Evolutionary conservation across 2,329 filamentous ascomycete species (phyloP).

Genomic region (Aspergillus terreus): DNA sequence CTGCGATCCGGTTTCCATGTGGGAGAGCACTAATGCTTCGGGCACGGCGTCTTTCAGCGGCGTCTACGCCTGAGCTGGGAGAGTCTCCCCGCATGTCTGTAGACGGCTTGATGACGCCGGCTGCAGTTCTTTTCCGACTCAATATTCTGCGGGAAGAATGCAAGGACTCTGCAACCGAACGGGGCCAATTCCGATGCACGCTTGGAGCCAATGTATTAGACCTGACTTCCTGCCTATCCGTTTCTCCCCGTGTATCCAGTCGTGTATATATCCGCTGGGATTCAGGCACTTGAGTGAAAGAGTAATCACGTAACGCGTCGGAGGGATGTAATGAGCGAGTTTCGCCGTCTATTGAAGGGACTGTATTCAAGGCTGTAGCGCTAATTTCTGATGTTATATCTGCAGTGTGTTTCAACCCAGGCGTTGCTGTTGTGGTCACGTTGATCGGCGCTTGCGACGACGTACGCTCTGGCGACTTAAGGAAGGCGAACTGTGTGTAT

Average conservation of each 20-base stretch:
- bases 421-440: not conserved
- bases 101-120: constrained; percentile 64
- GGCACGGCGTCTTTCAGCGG: constrained; percentile 52
- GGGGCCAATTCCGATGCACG: constrained; percentile 11
- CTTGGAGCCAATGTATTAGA: constrained; percentile 2
- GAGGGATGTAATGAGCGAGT: not conserved
- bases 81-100: constrained; percentile 5
- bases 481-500: not conserved
- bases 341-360: not conserved
- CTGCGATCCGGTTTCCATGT: constrained; percentile 68
- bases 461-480: no score
- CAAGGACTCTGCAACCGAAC: constrained; percentile 8
- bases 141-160: constrained; percentile 16
- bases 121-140: constrained; percentile 71
- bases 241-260: not conserved
- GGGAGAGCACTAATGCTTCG: constrained; percentile 69
- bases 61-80: constrained; percentile 31
- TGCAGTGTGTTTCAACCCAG: not conserved
- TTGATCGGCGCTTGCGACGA: not conserved
- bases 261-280: not conserved
- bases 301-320: not conserved
- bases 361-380: not conserved
- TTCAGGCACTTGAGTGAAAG: not conserved
- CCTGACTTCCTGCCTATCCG: constrained; percentile 1
- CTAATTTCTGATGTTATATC: not conserved